phyloP scores from a whole-genome alignment of 345 rosid species.

The Anacardium occidentale region DNA sequence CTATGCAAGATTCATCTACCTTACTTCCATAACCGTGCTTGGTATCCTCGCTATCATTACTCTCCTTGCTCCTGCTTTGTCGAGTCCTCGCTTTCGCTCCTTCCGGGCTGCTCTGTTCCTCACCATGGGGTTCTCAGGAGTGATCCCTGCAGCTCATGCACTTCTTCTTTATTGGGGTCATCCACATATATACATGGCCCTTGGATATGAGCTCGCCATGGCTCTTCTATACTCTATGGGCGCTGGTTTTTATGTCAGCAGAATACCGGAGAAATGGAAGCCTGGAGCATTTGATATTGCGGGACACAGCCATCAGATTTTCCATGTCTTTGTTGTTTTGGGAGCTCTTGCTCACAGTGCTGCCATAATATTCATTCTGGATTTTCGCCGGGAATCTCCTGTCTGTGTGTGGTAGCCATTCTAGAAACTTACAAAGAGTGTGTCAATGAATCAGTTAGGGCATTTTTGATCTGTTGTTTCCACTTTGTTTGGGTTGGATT shows the following conservation, averaged over 20 bases:
- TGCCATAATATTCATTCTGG: constrained; percentile 71
- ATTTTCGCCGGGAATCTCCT: constrained; percentile 67
- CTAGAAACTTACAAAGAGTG: not conserved
- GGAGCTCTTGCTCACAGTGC: constrained; percentile 85
- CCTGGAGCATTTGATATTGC: constrained; percentile 93
- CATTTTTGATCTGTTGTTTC: too few relatives aligned
- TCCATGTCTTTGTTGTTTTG: constrained; percentile 84
- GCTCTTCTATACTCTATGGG: constrained; percentile 68
- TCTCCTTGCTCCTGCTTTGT: constrained; percentile 68
- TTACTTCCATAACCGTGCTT: constrained; percentile 58
- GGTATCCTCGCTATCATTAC: constrained; percentile 75
- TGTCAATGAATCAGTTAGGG: not conserved
- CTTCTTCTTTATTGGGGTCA: constrained; percentile 65
- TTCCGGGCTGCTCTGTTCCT: constrained; percentile 78
- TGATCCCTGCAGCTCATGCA: constrained; percentile 76
- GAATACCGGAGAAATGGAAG: constrained; percentile 89
- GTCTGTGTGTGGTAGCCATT: constrained; percentile 29
- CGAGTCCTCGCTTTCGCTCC: constrained; percentile 58
- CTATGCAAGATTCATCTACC: constrained; percentile 54
- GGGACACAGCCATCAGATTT: constrained; percentile 96
- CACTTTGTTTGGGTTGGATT: too few relatives aligned
- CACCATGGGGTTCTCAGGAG: constrained; percentile 84
- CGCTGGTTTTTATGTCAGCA: constrained; percentile 59
- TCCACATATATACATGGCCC: constrained; percentile 54
- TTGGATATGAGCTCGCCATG: constrained; percentile 76